Evolutionary conservation across 805 yeast genomes (phyloP), one percentile per base, ranked within the genome.

Genomic region (Blastobotrys robertii): DNA sequence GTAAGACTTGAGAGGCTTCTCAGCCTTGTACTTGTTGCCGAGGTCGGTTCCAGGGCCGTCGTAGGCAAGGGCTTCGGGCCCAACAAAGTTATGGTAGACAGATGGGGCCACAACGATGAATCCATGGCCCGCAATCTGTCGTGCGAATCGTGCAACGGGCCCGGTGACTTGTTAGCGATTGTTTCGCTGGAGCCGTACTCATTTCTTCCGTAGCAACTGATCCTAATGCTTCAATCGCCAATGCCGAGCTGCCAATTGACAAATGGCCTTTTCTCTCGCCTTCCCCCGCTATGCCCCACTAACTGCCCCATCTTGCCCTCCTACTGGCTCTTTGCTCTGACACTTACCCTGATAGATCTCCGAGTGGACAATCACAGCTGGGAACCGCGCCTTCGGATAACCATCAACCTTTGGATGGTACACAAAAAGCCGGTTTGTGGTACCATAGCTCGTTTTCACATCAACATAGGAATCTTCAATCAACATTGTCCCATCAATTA

Each of bases 101-200:
- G 85, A 78, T 1, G 92, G 92, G 16, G 82, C 80, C n/a, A 79
- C 83, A 22, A 76, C 86, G 40, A 83, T 77, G 59, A 73, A 83
- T 0, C 94, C 94, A 56, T 79, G 81, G 15, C 84, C 77, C 1
- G 90, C 90, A 54, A 83, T 83, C 50, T 73, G 79, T 52, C 79
- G 79, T 28, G 85, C 90, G 56, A 83, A 79, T 48, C 92, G 66
- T 4, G 82, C 65, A 25, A 83, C 94, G 3, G 94, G 92, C 0
- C 94, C 94, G 6, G 85, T 44, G 11, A 68, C 51, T 30, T 28
- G 6, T 36, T 13, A 9, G 19, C 5, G n/a, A n/a, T n/a, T n/a
- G n/a, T n/a, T n/a, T n/a, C n/a, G n/a, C n/a, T n/a, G n/a, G n/a
- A n/a, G n/a, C n/a, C n/a, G 14, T 16, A 11, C 8, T 13, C 35